These are phyloP conservation scores for Penicillium expansum DNA, from an alignment of 2,329 filamentous ascomycete species.

Conservation along the genomic window DNA sequence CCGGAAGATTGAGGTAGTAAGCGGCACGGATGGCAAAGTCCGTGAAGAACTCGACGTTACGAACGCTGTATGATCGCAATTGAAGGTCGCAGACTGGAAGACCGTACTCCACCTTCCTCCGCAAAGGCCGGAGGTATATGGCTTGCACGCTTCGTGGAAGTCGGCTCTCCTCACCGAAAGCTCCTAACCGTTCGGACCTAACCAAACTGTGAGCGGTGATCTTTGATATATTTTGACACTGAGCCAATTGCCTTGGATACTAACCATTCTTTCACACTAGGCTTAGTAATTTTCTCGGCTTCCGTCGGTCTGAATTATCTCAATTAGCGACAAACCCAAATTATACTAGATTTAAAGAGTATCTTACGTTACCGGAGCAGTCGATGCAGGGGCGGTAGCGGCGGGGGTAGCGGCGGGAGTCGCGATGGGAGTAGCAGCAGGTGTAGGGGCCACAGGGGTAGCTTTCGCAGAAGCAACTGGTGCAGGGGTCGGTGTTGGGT, in stretches of 20 bases:
- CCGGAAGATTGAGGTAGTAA: slow-evolving; percentile 86
- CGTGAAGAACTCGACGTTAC: slow-evolving; percentile 88
- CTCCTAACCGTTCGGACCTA: slow-evolving; percentile 40
- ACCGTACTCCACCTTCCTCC: slow-evolving; percentile 69
- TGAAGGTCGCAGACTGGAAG: slow-evolving; percentile 88
- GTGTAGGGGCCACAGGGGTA: background rate
- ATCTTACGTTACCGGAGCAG: slow-evolving; percentile 14
- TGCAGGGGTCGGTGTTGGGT: slow-evolving; percentile 2
- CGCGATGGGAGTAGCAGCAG: background rate
- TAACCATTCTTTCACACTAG: slow-evolving; percentile 32
- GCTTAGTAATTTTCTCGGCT: slow-evolving; percentile 14
- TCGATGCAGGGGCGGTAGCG: slow-evolving; percentile 1
- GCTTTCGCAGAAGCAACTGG: background rate
- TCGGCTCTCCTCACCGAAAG: slow-evolving; percentile 47
- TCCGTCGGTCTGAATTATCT: slow-evolving; percentile 12
- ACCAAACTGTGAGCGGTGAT: slow-evolving; percentile 7
- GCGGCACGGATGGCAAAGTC: slow-evolving; percentile 93
- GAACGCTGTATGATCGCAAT: slow-evolving; percentile 83
- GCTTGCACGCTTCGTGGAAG: slow-evolving; percentile 79
- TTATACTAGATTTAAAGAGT: background rate
- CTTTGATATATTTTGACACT: background rate
- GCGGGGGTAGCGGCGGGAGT: background rate
- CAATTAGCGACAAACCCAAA: slow-evolving; percentile 2
- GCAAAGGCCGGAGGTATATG: slow-evolving; percentile 79
- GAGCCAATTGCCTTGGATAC: slow-evolving; percentile 5